Percentiles rank a stretch among this genome's conserved stretches.
phyloP scores from a whole-genome alignment of 495 filamentous ascomycete genomes.

The Cercophora scortea region DNA sequence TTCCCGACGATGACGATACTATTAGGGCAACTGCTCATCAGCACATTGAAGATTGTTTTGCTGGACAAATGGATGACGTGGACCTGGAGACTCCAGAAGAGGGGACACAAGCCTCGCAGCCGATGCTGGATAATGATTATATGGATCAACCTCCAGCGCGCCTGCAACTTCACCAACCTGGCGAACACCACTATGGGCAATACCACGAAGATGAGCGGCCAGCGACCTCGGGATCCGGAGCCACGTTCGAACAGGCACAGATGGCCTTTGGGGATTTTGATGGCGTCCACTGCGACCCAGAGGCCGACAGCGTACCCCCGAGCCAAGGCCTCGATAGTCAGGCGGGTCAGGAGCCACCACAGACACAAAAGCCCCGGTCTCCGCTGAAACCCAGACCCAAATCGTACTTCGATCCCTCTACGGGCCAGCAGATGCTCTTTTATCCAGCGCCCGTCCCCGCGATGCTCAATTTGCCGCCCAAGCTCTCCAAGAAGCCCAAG shows the following conservation, averaged over 20 bases:
- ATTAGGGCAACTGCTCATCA: slow-evolving; percentile 24
- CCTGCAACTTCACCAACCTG: slow-evolving; percentile 20
- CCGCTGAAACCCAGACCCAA: slow-evolving; percentile 38
- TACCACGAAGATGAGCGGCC: slow-evolving; percentile 21
- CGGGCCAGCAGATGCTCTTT: slow-evolving; percentile 75
- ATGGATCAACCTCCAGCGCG: slow-evolving; percentile 10
- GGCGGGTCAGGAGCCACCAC: background rate
- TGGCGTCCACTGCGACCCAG: slow-evolving; percentile 75
- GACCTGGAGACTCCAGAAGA: slow-evolving; percentile 6
- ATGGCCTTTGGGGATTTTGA: slow-evolving; percentile 85
- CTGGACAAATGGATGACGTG: slow-evolving; percentile 11
- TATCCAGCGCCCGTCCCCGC: slow-evolving; percentile 93
- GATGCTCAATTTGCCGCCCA: slow-evolving; percentile 86
- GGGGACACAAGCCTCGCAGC: slow-evolving; percentile 4
- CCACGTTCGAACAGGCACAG: slow-evolving; percentile 62
- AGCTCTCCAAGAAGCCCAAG: slow-evolving; percentile 67
- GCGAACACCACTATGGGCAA: slow-evolving; percentile 13
- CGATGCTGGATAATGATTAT: slow-evolving; percentile 9
- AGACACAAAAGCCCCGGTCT: slow-evolving; percentile 6
- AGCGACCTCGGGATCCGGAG: slow-evolving; percentile 49
- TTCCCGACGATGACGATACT: slow-evolving; percentile 22
- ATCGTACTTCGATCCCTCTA: slow-evolving; percentile 55
- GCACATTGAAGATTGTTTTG: slow-evolving; percentile 22
- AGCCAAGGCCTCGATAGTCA: slow-evolving; percentile 3
- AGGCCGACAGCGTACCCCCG: slow-evolving; percentile 23